Evolutionary conservation across 257 asterid genomes (phyloP).

Genomic region (Nicotiana otophora): DNA sequence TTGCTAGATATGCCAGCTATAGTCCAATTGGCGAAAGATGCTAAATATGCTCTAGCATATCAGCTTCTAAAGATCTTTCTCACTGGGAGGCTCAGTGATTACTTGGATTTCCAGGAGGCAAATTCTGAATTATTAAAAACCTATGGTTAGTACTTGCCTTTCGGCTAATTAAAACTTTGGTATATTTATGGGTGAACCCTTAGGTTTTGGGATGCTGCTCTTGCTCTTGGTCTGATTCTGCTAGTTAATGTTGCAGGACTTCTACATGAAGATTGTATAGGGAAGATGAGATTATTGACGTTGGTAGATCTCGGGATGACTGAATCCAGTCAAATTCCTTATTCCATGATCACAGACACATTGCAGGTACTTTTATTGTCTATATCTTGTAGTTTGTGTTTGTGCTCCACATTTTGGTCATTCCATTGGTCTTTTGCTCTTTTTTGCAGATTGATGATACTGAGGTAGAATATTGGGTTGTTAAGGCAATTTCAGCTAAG

Average conservation of each 20-base stretch:
- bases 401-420: background rate
- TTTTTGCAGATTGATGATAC: conserved; percentile 54
- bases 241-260: conserved; percentile 44
- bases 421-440: background rate
- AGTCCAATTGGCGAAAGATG: conserved; percentile 74
- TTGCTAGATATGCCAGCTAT: conserved; percentile 73
- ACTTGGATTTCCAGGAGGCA: conserved; percentile 58
- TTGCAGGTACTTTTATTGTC: conserved; percentile 44
- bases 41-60: conserved; percentile 47
- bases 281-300: conserved; percentile 78
- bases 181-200: background rate
- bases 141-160: conserved; percentile 39
- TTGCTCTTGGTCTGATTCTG: background rate
- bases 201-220: background rate
- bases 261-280: conserved; percentile 76
- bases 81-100: conserved; percentile 72
- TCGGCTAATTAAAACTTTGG: background rate
- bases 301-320: conserved; percentile 59
- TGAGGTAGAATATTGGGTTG: conserved; percentile 80
- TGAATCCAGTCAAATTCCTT: conserved; percentile 68
- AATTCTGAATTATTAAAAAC: conserved; percentile 41
- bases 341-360: conserved; percentile 57
- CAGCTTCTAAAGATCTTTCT: conserved; percentile 69
- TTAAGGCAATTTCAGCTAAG: conserved; percentile 77
- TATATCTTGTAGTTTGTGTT: background rate